Percentiles rank a stretch among this genome's conserved stretches.
These are phyloP conservation scores for Suillus subaureus DNA, from an alignment of 768 basidiomycete species.

Conservation along the genomic window DNA sequence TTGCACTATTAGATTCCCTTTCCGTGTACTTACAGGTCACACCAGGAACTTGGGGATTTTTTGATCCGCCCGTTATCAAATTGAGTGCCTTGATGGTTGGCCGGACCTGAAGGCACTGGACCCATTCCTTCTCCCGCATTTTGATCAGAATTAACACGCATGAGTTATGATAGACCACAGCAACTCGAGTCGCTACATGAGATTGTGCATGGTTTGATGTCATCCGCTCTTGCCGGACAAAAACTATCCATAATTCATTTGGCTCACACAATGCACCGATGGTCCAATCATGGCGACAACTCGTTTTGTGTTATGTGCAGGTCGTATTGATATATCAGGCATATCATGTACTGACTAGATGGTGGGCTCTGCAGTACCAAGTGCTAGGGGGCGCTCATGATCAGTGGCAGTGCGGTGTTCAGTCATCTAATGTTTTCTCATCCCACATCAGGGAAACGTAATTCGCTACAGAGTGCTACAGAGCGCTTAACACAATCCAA, in stretches of 20 bases:
- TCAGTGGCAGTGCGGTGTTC: not conserved
- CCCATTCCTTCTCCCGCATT: not conserved
- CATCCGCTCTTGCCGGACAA: not conserved
- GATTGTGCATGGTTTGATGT: not conserved
- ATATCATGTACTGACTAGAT: not conserved
- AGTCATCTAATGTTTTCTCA: not conserved
- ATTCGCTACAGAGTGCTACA: no score
- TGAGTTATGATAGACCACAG: not conserved
- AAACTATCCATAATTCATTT: not conserved
- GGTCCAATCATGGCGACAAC: not conserved
- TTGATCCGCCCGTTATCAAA: not conserved
- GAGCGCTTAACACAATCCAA: no score
- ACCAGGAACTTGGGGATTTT: not conserved
- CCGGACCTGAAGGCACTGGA: not conserved
- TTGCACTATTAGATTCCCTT: not conserved
- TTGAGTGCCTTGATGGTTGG: not conserved
- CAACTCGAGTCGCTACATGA: not conserved
- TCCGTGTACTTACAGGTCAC: not conserved
- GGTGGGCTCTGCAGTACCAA: not conserved
- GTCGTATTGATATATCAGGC: not conserved
- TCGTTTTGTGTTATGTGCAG: not conserved
- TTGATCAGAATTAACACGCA: not conserved
- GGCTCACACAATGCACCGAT: not conserved
- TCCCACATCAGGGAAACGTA: no score
- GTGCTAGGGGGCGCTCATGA: not conserved